Base-by-base conservation (phyloP, 2,329 filamentous ascomycete species). In the Pseudocercospora cruenta region DNA sequence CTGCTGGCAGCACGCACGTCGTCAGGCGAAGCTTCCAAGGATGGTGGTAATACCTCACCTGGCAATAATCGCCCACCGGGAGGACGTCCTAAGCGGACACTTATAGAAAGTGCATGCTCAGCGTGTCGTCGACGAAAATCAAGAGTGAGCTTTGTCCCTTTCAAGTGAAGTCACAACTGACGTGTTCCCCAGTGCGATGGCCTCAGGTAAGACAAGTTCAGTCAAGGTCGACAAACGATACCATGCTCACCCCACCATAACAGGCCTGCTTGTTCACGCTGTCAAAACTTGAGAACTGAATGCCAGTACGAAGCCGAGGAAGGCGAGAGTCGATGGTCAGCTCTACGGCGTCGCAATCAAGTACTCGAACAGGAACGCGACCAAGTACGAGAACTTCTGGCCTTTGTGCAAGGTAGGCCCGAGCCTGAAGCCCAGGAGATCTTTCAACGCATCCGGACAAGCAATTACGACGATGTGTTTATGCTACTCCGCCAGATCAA, bases 301-400 rank as follows among this genome's bases (percentile, higher is more conserved):
- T 77, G 75, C 60, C 64, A 67, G 16, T 77, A 76, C 61, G 72
- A 77, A 59, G 74, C 74, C 22, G 74, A 77, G 58, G 74, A 75
- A 62, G 75, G 74, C 63, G 75, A 77, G 49, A 76, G 74, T 60
- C 71, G 75, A 19, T 76, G 74, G 75, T 76, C 74, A 3, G 75
- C 74, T 12, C 66, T 76, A 9, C 71, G 72, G 31, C 74, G 75
- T 22, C 72, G 73, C 24, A 77, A 74, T 60, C 70, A 73, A 28
- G 64, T 72, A 8, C 69, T 77, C 16, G 73, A 77, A 62, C 67
- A 68, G 21, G 75, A 76, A 57, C 72, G 74, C 39, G 68, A 74
- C 53, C 72, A 75, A 47, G 57, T 74, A 14, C 70, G 72, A 14
- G 72, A 76, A n/a, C 58, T 76, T 26, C 58, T 77, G 31, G 57